Percentiles rank a stretch among this genome's conserved stretches.
These are phyloP conservation scores for Trichoderma afroharzianum DNA, from an alignment of 2,329 filamentous ascomycete genomes.

Conservation along the genomic window DNA sequence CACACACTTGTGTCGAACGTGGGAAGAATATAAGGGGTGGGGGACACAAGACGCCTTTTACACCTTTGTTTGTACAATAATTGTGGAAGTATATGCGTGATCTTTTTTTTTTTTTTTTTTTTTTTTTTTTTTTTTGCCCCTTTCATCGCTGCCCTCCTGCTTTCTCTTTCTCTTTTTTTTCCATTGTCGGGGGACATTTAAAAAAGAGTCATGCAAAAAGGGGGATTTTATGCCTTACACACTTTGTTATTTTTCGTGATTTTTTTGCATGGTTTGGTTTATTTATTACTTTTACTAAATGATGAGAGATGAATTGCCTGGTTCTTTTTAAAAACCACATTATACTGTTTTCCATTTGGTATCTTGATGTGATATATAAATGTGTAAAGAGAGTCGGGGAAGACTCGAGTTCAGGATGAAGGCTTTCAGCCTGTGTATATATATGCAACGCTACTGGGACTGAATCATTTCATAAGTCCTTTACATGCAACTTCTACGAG, in stretches of 20 bases:
- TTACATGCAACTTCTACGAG: background rate
- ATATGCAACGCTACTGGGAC: background rate
- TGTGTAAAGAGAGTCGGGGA: background rate
- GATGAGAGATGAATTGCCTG: slow-evolving; percentile 19
- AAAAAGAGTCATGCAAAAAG: slow-evolving; percentile 6
- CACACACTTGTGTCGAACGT: background rate
- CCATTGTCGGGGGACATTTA: background rate
- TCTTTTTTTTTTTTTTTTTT: background rate
- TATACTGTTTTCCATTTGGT: background rate
- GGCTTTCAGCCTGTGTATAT: background rate
- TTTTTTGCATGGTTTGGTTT: slow-evolving; percentile 18
- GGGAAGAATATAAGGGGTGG: background rate
- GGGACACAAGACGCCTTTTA: background rate
- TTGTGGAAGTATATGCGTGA: slow-evolving; percentile 4
- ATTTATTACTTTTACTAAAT: slow-evolving; percentile 16
- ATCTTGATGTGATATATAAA: background rate
- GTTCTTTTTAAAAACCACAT: background rate
- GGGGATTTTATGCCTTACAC: background rate
- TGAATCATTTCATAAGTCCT: background rate
- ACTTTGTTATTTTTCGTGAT: background rate
- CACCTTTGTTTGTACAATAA: slow-evolving; percentile 10
- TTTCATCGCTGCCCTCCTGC: background rate
- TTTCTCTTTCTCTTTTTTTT: background rate
- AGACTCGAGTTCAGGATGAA: background rate
- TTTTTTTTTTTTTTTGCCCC: background rate